Percentiles rank a stretch among this genome's conserved stretches.
Conservation (phyloP, 2,329 filamentous ascomycete genomes). For the Mariannaea elegans region DNA sequence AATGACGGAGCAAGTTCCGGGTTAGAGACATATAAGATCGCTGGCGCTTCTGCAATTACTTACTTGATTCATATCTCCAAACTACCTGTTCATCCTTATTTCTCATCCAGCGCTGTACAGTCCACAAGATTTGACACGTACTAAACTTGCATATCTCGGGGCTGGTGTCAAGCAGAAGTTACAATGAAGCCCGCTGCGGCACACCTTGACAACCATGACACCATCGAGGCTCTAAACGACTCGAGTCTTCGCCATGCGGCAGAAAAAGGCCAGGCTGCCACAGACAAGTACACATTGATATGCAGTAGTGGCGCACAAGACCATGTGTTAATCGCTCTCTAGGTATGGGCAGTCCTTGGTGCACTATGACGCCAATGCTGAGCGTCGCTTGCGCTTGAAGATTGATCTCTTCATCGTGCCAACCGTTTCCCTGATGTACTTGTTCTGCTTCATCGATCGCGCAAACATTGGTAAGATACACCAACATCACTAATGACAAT, state of each 20-base stretch:
- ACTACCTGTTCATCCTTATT: too few relatives aligned
- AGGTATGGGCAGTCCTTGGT: constrained; percentile 13
- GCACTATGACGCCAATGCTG: constrained; percentile 43
- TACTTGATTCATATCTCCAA: too few relatives aligned
- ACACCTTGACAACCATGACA: constrained; percentile 12
- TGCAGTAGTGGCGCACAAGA: neutral
- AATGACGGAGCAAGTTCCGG: neutral
- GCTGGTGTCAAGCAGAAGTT: neutral
- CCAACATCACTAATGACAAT: too few relatives aligned
- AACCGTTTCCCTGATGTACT: constrained; percentile 69
- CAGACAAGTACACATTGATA: neutral
- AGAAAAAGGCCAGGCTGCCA: constrained; percentile 4
- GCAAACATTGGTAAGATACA: constrained; percentile 67
- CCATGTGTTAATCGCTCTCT: neutral
- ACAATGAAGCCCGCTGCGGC: constrained; percentile 1
- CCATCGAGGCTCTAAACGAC: constrained; percentile 13
- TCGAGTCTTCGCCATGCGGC: constrained; percentile 15
- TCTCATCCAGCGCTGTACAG: neutral
- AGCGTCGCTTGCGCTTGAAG: constrained; percentile 65
- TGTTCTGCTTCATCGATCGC: constrained; percentile 66
- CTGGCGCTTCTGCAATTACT: neutral
- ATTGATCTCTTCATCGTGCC: constrained; percentile 72
- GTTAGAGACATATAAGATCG: neutral
- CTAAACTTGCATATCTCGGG: too few relatives aligned
- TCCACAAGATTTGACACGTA: neutral